phyloP scores from a whole-genome alignment of 1,284 basidiomycete genomes.

The Ustilago bromivora region DNA sequence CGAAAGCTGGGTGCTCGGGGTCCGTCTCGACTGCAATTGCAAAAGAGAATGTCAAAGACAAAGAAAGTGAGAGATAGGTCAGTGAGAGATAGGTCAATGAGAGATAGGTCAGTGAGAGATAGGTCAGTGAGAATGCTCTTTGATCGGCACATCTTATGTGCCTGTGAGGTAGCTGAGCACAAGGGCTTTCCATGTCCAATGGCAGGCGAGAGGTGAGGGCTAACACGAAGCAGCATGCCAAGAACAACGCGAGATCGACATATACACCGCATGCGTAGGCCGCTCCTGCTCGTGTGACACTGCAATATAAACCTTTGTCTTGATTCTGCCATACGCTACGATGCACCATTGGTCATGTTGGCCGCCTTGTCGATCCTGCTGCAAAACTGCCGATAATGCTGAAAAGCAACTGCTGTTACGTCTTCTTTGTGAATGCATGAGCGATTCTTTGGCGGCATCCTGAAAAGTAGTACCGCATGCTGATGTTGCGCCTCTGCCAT shows the following conservation, averaged over 20 bases:
- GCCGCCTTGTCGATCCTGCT: not conserved
- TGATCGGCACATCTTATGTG: not conserved
- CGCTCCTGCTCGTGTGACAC: not conserved
- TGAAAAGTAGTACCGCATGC: too few relatives aligned
- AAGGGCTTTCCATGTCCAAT: not conserved
- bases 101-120: not conserved
- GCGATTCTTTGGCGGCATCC: not conserved
- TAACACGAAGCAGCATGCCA: not conserved
- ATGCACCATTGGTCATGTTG: too few relatives aligned
- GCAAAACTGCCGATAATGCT: not conserved
- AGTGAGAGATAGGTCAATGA: constrained; percentile 7
- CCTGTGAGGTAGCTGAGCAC: not conserved
- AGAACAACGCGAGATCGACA: not conserved
- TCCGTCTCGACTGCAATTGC: constrained; percentile 74
- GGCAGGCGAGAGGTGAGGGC: not conserved
- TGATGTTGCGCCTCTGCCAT: too few relatives aligned
- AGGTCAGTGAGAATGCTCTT: constrained; percentile 2
- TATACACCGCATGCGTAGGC: not conserved
- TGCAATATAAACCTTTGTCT: not conserved
- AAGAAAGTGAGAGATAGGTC: constrained; percentile 3
- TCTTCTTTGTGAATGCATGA: not conserved
- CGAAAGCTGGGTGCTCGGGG: constrained; percentile 94
- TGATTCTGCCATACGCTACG: not conserved
- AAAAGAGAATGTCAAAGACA: constrained; percentile 73
- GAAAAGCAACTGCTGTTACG: not conserved